These are phyloP conservation scores for Calonectria pseudoreteaudii DNA, from an alignment of 2,329 filamentous ascomycete genomes.

Conservation along the genomic window DNA sequence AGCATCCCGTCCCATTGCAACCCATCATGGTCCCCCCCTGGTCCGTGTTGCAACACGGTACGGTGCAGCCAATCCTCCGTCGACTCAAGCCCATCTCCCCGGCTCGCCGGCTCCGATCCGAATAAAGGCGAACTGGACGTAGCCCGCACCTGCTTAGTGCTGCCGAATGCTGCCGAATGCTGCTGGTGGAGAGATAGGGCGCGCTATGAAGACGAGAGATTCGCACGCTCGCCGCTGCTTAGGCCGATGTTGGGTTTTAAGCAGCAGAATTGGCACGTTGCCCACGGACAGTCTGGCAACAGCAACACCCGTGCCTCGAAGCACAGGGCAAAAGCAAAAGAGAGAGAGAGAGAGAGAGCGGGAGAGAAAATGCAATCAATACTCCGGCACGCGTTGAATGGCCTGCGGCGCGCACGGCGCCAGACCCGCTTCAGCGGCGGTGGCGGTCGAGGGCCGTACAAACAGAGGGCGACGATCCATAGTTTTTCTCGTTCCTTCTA, in stretches of 20 bases:
- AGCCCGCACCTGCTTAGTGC: background rate
- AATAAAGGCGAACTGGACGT: background rate
- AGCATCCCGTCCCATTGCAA: background rate
- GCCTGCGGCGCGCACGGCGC: background rate
- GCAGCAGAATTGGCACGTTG: background rate
- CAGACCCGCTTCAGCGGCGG: background rate
- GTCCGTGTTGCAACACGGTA: background rate
- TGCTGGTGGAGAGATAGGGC: no score
- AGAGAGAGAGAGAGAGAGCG: background rate
- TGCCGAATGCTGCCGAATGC: background rate
- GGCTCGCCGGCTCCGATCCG: constrained; percentile 1
- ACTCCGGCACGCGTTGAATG: background rate
- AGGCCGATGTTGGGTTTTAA: background rate
- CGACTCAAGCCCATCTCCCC: background rate
- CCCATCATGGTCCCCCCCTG: background rate
- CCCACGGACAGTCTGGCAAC: background rate
- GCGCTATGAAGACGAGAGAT: background rate
- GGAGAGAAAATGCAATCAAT: background rate
- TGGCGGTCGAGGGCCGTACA: background rate
- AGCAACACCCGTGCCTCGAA: background rate
- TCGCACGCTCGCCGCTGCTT: background rate
- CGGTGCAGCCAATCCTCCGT: constrained; percentile 8
- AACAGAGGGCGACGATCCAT: background rate
- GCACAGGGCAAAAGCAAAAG: background rate
- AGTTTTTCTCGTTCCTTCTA: background rate